Conservation (phyloP, 2,329 filamentous ascomycete species). For the Teratosphaeria pseudoeucalypti region DNA sequence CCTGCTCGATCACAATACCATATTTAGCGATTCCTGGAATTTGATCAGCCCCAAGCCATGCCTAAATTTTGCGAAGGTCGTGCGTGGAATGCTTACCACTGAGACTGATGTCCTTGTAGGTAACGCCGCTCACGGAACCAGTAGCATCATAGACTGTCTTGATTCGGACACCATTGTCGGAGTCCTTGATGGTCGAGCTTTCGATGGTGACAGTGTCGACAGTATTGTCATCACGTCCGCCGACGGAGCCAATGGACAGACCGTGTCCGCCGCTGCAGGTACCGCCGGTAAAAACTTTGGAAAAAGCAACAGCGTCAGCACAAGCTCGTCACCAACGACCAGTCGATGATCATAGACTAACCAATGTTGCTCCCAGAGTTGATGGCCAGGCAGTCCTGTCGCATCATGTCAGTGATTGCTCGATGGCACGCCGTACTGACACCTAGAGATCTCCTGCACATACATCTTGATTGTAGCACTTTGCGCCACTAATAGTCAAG, state of each 20-base stretch:
- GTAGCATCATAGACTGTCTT: slow-evolving; percentile 41
- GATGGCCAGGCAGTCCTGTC: slow-evolving; percentile 19
- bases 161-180: slow-evolving; percentile 40
- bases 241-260: slow-evolving; percentile 46
- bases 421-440: neutral
- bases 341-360: slow-evolving; percentile 15
- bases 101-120: slow-evolving; percentile 44
- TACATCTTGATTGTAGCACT: slow-evolving; percentile 21
- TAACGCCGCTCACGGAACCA: slow-evolving; percentile 43
- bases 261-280: slow-evolving; percentile 42
- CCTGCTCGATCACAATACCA: slow-evolving; percentile 50
- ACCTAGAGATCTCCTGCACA: neutral
- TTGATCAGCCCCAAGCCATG: neutral
- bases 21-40: slow-evolving; percentile 37
- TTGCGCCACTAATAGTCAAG: slow-evolving; percentile 17
- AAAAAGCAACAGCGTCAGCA: slow-evolving; percentile 5
- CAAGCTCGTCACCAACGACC: neutral
- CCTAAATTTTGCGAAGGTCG: neutral
- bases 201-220: slow-evolving; percentile 40
- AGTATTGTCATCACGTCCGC: slow-evolving; percentile 38
- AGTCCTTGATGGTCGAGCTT: slow-evolving; percentile 35
- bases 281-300: slow-evolving; percentile 27
- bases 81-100: slow-evolving; percentile 14
- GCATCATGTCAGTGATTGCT: neutral
- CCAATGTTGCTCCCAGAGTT: slow-evolving; percentile 29